phyloP scores from a whole-genome alignment of 108 stramenopile species.

The Pseudonitzschia multistriata region DNA sequence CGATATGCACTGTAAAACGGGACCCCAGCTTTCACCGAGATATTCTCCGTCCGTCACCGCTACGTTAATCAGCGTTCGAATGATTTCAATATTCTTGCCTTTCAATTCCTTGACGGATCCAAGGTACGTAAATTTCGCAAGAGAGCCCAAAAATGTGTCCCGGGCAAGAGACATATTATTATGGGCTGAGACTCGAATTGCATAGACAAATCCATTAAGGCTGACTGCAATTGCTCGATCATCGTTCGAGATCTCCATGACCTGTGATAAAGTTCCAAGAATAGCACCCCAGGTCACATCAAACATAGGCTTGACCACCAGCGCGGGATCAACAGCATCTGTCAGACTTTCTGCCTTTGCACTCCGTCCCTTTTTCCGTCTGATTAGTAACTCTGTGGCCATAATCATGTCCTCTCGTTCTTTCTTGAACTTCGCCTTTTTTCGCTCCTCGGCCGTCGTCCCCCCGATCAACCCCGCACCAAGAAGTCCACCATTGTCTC shows the following conservation, averaged over 20 bases:
- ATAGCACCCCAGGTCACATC: slow-evolving; percentile 98
- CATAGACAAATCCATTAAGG: slow-evolving; percentile 84
- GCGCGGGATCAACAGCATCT: slow-evolving; percentile 64
- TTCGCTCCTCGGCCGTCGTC: slow-evolving; percentile 62
- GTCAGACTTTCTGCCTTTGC: slow-evolving; percentile 22
- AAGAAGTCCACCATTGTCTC: slow-evolving; percentile 67
- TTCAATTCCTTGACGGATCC: slow-evolving; percentile 93
- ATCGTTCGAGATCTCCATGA: slow-evolving; percentile 79
- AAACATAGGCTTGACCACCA: slow-evolving; percentile 93
- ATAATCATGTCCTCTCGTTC: slow-evolving; percentile 95
- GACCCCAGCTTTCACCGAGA: slow-evolving; percentile 94
- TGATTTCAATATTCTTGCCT: slow-evolving; percentile 91
- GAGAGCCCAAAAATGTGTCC: slow-evolving; percentile 93
- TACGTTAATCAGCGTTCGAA: slow-evolving; percentile 88
- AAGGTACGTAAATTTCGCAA: slow-evolving; percentile 93
- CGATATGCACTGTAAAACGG: slow-evolving; percentile 92
- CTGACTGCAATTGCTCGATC: slow-evolving; percentile 78
- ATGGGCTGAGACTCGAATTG: slow-evolving; percentile 75
- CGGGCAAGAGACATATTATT: slow-evolving; percentile 84
- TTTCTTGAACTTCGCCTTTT: slow-evolving; percentile 80
- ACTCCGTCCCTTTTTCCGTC: slow-evolving; percentile 23
- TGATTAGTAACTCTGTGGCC: slow-evolving; percentile 72
- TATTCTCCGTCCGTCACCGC: slow-evolving; percentile 92
- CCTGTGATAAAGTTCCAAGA: slow-evolving; percentile 91
- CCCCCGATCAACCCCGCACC: slow-evolving; percentile 59